Conservation (phyloP, 208 protist species). For the Leishmania guyanensis region DNA sequence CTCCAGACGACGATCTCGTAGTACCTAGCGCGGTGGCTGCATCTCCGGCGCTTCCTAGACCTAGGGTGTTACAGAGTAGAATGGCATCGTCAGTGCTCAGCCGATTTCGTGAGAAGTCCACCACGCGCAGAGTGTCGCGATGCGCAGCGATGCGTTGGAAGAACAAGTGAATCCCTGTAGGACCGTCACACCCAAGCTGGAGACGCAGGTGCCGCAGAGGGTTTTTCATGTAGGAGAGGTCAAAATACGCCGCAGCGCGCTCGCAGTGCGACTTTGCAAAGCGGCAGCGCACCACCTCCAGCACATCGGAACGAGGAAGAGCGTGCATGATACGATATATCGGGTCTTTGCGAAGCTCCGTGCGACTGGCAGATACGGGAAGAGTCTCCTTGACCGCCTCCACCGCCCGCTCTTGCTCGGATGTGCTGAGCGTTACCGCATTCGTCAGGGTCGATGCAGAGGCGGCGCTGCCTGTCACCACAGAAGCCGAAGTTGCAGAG, state of each 20-base stretch:
- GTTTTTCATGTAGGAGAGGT: slow-evolving; percentile 73
- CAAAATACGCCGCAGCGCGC: slow-evolving; percentile 76
- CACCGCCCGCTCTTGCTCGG: slow-evolving; percentile 20
- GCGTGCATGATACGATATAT: slow-evolving; percentile 89
- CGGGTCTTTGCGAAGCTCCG: slow-evolving; percentile 49
- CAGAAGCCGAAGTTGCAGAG: neutral
- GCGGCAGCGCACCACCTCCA: slow-evolving; percentile 79
- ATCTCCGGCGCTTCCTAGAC: slow-evolving; percentile 25
- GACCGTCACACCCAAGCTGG: slow-evolving; percentile 75
- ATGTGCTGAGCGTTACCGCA: neutral
- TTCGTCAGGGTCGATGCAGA: neutral
- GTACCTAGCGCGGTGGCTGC: neutral
- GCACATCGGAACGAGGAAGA: slow-evolving; percentile 74
- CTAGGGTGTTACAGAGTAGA: slow-evolving; percentile 57
- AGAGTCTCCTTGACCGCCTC: slow-evolving; percentile 21
- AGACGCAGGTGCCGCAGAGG: slow-evolving; percentile 77
- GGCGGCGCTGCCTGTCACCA: neutral
- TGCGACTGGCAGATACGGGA: slow-evolving; percentile 2
- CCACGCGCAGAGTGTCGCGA: slow-evolving; percentile 56
- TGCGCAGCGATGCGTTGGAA: slow-evolving; percentile 68
- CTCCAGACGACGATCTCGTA: neutral
- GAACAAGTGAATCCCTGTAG: slow-evolving; percentile 72
- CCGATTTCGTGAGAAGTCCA: slow-evolving; percentile 85
- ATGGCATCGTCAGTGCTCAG: slow-evolving; percentile 65
- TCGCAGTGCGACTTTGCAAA: slow-evolving; percentile 74